These are phyloP conservation scores for Myxozyma neotropica DNA, from an alignment of 805 yeast genomes.

Conservation along the genomic window DNA sequence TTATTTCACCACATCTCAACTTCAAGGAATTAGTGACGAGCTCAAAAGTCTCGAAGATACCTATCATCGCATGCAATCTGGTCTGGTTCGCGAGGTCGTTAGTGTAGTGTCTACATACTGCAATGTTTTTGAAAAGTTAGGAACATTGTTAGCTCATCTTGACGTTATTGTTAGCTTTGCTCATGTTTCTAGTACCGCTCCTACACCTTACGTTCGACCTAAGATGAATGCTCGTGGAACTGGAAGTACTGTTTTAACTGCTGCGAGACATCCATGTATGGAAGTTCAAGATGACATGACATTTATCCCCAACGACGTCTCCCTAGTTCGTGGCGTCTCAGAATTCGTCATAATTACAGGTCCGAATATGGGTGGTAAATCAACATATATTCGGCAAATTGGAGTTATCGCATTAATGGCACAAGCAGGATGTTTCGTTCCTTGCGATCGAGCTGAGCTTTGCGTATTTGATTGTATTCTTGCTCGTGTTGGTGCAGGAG, in stretches of 20 bases:
- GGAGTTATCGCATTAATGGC: constrained; percentile 87
- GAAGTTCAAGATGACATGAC: constrained; percentile 88
- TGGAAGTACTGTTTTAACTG: constrained; percentile 54
- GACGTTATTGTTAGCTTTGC: constrained; percentile 89
- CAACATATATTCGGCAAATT: constrained; percentile 86
- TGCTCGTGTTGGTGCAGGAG: constrained; percentile 99
- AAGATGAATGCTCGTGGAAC: constrained; percentile 55
- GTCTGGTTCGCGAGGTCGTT: constrained; percentile 80
- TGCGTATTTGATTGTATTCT: constrained; percentile 87
- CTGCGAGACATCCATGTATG: constrained; percentile 93
- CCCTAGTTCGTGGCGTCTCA: constrained; percentile 54
- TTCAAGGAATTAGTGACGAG: constrained; percentile 62
- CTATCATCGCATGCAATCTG: constrained; percentile 74
- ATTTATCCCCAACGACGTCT: constrained; percentile 92
- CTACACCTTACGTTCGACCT: constrained; percentile 79
- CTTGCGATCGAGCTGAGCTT: constrained; percentile 74
- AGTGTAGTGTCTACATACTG: constrained; percentile 78
- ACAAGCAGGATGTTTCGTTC: constrained; percentile 88
- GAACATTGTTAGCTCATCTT: constrained; percentile 65
- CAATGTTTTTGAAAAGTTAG: constrained; percentile 71
- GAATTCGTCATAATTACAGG: constrained; percentile 89
- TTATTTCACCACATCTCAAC: constrained; percentile 73
- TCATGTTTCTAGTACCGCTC: constrained; percentile 78
- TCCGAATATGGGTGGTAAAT: constrained; percentile 97
- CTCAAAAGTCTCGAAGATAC: constrained; percentile 61